These are phyloP conservation scores for Globisporangium cystogenes DNA, from an alignment of 352 stramenopile genomes.

Conservation along the genomic window DNA sequence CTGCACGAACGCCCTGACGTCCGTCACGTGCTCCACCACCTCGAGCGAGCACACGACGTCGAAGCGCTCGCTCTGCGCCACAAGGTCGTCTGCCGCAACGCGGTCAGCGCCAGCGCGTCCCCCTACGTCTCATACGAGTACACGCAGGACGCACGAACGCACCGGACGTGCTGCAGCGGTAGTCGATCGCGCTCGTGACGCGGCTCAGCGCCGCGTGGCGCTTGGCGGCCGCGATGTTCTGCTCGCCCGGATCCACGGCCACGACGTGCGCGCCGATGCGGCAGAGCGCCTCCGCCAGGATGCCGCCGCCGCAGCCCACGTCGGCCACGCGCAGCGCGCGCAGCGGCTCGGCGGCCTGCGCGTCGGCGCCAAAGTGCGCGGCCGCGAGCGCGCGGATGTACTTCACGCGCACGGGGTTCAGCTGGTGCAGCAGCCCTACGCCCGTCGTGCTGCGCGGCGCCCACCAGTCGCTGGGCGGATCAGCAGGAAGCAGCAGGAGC, in stretches of 20 bases:
- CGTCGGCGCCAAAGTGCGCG: conserved; percentile 49
- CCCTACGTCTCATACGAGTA: too few species aligned
- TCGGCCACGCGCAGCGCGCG: conserved; percentile 53
- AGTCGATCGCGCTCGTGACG: conserved; percentile 68
- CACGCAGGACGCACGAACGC: conserved; percentile 1
- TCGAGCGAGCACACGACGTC: conserved; percentile 85
- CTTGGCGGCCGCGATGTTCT: conserved; percentile 73
- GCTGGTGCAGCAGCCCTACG: conserved; percentile 71
- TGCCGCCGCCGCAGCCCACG: conserved; percentile 77
- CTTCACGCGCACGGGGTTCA: conserved; percentile 81
- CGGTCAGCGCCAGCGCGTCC: not conserved
- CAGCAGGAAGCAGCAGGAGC: not conserved
- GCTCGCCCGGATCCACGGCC: conserved; percentile 57
- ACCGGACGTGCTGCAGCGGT: conserved; percentile 77
- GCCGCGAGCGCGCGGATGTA: conserved; percentile 77
- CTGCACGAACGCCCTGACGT: conserved; percentile 62
- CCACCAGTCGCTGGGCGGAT: conserved; percentile 83
- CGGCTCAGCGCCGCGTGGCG: conserved; percentile 43
- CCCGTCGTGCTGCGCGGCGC: conserved; percentile 63
- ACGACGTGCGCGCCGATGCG: conserved; percentile 74
- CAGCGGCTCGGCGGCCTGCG: conserved; percentile 46
- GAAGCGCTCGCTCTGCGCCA: conserved; percentile 61
- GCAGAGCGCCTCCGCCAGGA: conserved; percentile 75
- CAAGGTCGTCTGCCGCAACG: conserved; percentile 51
- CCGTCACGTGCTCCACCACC: conserved; percentile 80